phyloP scores from a whole-genome alignment of 1,284 basidiomycete genomes.

The Naganishia albida region DNA sequence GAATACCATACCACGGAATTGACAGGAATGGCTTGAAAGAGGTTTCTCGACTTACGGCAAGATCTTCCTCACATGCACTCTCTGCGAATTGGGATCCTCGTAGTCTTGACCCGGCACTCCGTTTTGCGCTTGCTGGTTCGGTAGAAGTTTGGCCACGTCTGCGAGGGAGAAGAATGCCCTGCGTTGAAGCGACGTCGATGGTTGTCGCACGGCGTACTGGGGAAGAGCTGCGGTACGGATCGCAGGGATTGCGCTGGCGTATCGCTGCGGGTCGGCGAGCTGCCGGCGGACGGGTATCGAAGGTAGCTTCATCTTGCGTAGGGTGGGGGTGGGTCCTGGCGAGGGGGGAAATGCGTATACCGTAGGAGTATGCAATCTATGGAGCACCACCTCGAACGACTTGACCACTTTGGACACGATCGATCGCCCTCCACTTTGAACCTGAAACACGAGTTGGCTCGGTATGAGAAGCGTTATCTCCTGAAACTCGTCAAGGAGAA shows the following conservation, averaged over 20 bases:
- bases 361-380: too few relatives aligned
- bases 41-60: conserved; percentile 66
- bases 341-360: too few relatives aligned
- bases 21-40: neutral
- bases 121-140: conserved; percentile 32
- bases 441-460: conserved; percentile 1
- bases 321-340: too few relatives aligned
- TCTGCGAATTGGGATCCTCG: conserved; percentile 37
- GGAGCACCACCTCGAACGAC: too few relatives aligned
- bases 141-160: conserved; percentile 49
- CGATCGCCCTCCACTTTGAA: neutral
- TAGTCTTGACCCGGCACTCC: conserved; percentile 39
- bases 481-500: neutral
- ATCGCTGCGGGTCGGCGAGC: neutral
- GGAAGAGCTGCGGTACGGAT: neutral
- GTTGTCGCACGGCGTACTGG: neutral
- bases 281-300: neutral
- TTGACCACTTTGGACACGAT: too few relatives aligned
- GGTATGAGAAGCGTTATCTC: neutral
- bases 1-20: neutral
- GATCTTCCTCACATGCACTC: conserved; percentile 65
- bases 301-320: neutral
- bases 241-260: neutral
- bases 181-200: neutral
- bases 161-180: conserved; percentile 52